Conservation (phyloP, 495 filamentous ascomycete species). For the Pseudomonodictys pantanalensis region DNA sequence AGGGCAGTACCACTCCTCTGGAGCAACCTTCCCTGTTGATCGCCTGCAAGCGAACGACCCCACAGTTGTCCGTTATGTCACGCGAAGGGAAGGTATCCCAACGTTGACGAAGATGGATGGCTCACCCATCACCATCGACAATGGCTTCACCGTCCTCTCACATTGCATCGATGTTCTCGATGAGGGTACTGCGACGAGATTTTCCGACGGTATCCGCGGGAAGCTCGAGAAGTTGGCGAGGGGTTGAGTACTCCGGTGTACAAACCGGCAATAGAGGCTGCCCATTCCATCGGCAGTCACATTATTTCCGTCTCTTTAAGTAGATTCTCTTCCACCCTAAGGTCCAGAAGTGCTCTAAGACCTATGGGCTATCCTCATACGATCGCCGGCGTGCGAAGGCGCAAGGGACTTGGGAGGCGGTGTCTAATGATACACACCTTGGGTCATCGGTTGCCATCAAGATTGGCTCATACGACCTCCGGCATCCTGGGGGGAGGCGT, state of each 20-base stretch:
- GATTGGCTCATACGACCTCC: background rate
- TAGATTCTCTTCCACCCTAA: background rate
- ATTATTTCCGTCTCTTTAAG: background rate
- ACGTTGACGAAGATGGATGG: constrained; percentile 42
- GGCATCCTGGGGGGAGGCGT: background rate
- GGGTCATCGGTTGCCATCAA: background rate
- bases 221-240: constrained; percentile 40
- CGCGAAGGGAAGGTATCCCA: constrained; percentile 42
- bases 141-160: constrained; percentile 36
- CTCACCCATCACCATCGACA: constrained; percentile 37
- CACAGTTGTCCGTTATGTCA: constrained; percentile 40
- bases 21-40: constrained; percentile 39
- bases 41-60: constrained; percentile 40
- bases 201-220: constrained; percentile 42
- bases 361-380: background rate
- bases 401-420: no score
- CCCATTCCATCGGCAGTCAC: background rate
- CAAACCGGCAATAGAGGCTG: background rate
- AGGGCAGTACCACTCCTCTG: constrained; percentile 29
- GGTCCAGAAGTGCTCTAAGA: background rate
- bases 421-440: no score
- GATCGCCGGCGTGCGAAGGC: no score
- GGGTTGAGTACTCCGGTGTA: constrained; percentile 16
- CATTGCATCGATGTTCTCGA: constrained; percentile 45
- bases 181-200: constrained; percentile 42